Percentiles rank a stretch among this genome's conserved stretches.
phyloP scores from a whole-genome alignment of 257 asterid genomes.

The Pogostemon cablin region DNA sequence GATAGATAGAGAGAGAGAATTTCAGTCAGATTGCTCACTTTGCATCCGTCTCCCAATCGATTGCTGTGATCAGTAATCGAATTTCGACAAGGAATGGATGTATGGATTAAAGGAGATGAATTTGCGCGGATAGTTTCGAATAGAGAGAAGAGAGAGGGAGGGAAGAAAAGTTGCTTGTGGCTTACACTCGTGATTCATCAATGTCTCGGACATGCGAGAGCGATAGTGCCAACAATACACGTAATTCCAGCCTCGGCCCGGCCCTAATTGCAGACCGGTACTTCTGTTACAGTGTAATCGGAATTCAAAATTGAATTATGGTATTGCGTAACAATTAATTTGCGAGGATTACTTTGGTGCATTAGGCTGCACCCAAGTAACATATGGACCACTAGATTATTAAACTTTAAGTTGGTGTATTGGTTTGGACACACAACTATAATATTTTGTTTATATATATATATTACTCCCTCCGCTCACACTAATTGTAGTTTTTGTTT shows the following conservation, averaged over 20 bases:
- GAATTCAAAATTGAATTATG: not conserved
- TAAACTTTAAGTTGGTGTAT: too few species aligned
- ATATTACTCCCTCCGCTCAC: too few species aligned
- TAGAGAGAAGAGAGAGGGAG: constrained; percentile 27
- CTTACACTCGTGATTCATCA: constrained; percentile 34
- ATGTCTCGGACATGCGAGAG: constrained; percentile 34
- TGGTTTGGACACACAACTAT: too few species aligned
- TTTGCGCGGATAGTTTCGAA: constrained; percentile 1
- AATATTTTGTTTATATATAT: too few species aligned
- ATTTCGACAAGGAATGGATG: constrained; percentile 15
- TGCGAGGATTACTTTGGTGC: too few species aligned
- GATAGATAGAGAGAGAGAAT: not conserved
- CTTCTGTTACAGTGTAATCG: not conserved
- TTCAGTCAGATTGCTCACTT: constrained; percentile 27
- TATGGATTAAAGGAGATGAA: constrained; percentile 4
- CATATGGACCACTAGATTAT: too few species aligned
- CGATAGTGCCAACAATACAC: constrained; percentile 22
- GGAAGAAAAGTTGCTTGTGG: constrained; percentile 35
- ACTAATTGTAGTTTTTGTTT: too few species aligned
- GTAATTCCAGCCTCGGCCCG: constrained; percentile 30
- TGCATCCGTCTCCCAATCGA: constrained; percentile 20
- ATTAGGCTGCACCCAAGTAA: too few species aligned
- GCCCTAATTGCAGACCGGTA: constrained; percentile 28
- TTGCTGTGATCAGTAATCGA: constrained; percentile 16
- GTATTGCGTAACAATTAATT: too few species aligned